Percentiles rank a stretch among this genome's conserved stretches.
Conservation (phyloP, 352 stramenopile genomes). For the Phytophthora nicotianae region DNA sequence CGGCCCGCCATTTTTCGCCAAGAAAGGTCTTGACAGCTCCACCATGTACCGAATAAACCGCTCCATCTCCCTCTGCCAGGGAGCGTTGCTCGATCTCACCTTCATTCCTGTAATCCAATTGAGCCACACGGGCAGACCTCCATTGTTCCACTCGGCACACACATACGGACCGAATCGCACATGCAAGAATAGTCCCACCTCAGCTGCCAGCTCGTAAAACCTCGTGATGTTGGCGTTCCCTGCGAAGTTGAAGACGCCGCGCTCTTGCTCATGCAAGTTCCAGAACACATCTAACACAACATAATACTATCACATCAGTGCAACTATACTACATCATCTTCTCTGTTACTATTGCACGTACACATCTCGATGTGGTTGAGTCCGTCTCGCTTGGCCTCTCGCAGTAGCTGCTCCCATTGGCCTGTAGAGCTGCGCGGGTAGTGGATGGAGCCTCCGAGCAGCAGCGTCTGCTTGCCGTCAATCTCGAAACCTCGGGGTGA, state of each 20-base stretch:
- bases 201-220: conserved; percentile 63
- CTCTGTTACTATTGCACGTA: conserved; percentile 36
- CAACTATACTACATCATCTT: not conserved
- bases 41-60: conserved; percentile 71
- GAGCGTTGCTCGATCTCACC: conserved; percentile 53
- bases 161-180: conserved; percentile 74
- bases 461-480: conserved; percentile 56
- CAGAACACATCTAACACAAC: conserved; percentile 66
- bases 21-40: conserved; percentile 60
- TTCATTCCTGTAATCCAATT: conserved; percentile 54
- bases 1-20: conserved; percentile 63
- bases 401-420: conserved; percentile 64
- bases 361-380: conserved; percentile 80
- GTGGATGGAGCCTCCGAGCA: conserved; percentile 75
- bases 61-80: conserved; percentile 57
- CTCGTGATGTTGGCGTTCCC: conserved; percentile 59
- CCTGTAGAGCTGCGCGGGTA: conserved; percentile 55
- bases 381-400: conserved; percentile 70
- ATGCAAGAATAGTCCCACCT: conserved; percentile 69
- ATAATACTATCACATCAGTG: not conserved
- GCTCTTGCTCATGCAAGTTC: conserved; percentile 68
- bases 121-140: conserved; percentile 64
- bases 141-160: conserved; percentile 74
- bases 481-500: conserved; percentile 63
- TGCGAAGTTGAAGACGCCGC: conserved; percentile 56